These are phyloP conservation scores for Fusarium sp. DNA, from an alignment of 2,329 filamentous ascomycete genomes.

Conservation along the genomic window DNA sequence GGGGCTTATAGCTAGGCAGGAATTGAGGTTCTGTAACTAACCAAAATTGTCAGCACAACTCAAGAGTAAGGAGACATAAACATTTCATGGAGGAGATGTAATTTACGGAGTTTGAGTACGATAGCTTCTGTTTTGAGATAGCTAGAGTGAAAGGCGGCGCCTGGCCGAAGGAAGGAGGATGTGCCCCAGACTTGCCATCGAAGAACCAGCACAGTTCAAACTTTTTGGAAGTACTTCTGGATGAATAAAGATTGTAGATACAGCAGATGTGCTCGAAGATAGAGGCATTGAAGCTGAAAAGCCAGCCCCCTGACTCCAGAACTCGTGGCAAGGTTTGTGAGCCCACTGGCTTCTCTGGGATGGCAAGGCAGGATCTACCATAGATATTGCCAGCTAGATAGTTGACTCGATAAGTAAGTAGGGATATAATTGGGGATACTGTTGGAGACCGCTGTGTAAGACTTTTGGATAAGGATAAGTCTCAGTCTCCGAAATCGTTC, in stretches of 20 bases:
- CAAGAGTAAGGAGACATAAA: accelerated
- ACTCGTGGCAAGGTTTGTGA: background rate
- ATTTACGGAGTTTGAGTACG: background rate
- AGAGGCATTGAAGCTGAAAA: background rate
- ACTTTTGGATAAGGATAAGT: background rate
- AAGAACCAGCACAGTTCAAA: background rate
- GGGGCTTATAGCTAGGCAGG: background rate
- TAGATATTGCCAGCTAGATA: background rate
- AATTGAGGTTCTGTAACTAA: background rate
- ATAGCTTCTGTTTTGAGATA: background rate
- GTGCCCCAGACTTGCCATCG: too few relatives aligned
- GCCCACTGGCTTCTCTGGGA: background rate
- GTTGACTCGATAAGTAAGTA: background rate
- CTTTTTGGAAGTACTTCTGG: background rate
- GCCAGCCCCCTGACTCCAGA: background rate
- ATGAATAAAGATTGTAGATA: too few relatives aligned
- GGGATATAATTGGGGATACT: background rate
- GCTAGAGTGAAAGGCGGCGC: background rate
- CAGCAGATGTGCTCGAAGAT: background rate
- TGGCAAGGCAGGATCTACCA: background rate
- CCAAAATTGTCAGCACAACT: background rate
- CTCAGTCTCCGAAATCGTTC: background rate
- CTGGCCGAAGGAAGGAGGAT: too few relatives aligned
- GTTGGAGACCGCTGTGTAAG: background rate
- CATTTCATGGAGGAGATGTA: accelerated